Percentiles rank a stretch among this genome's conserved stretches.
Evolutionary conservation across 2,329 filamentous ascomycete species (phyloP).

Genomic region (Sclerotinia sclerotiorum): DNA sequence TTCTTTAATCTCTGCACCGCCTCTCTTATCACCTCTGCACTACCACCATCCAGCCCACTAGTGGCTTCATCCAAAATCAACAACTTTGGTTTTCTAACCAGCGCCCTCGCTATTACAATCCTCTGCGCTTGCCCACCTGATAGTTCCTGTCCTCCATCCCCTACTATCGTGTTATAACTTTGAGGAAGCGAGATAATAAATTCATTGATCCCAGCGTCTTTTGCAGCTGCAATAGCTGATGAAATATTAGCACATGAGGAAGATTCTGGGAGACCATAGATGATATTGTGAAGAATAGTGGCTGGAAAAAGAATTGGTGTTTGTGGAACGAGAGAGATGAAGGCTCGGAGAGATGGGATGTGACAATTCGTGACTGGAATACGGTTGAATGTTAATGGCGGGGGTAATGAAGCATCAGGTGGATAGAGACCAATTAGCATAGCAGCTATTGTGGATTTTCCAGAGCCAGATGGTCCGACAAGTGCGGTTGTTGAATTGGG

Average conservation of each 20-base stretch:
- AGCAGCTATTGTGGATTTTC: constrained; percentile 81
- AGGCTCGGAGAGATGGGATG: constrained; percentile 57
- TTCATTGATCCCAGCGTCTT: constrained; percentile 66
- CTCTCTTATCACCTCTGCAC: constrained; percentile 61
- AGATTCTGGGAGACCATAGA: constrained; percentile 65
- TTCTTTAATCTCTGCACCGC: constrained; percentile 55
- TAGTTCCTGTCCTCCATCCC: constrained; percentile 71
- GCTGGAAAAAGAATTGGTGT: constrained; percentile 74
- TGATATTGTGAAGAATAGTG: constrained; percentile 77
- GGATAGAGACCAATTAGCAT: constrained; percentile 73
- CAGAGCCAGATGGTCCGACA: constrained; percentile 82
- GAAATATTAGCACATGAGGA: constrained; percentile 50
- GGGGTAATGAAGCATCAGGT: constrained; percentile 27
- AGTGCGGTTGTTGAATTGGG: constrained; percentile 70
- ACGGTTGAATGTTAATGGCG: constrained; percentile 51
- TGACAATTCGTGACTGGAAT: constrained; percentile 59
- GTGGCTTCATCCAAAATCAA: constrained; percentile 88
- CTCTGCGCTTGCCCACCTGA: constrained; percentile 84
- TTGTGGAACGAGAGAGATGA: constrained; percentile 69
- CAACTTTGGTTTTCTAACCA: constrained; percentile 68
- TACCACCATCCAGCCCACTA: constrained; percentile 71
- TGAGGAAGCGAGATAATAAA: constrained; percentile 71
- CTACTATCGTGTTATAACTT: constrained; percentile 71
- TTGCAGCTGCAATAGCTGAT: constrained; percentile 54
- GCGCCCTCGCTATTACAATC: constrained; percentile 75